Evolutionary conservation across 257 asterid genomes (phyloP).

Genomic region (Penstemon davidsonii): DNA sequence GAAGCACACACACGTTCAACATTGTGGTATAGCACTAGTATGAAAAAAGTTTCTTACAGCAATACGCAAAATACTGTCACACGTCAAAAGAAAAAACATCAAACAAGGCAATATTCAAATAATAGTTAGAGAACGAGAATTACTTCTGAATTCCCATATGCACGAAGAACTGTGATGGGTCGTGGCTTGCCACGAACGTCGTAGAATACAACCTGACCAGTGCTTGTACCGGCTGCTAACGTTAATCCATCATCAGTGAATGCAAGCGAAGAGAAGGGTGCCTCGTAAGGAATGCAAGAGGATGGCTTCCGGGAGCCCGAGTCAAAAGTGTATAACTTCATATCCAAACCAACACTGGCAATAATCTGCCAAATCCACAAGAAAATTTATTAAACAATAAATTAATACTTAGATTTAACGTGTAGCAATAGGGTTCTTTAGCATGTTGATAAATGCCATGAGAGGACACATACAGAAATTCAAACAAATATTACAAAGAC

Average conservation of each 20-base stretch:
- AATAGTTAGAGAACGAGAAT: slow-evolving; percentile 26
- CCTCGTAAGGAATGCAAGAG: slow-evolving; percentile 83
- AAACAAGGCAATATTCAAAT: slow-evolving; percentile 28
- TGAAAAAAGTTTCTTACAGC: slow-evolving; percentile 6
- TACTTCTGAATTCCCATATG: slow-evolving; percentile 87
- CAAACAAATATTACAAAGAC: slow-evolving; percentile 29
- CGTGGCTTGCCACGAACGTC: slow-evolving; percentile 95
- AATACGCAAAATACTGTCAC: slow-evolving; percentile 16
- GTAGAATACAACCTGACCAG: slow-evolving; percentile 83
- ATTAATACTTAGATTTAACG: slow-evolving; percentile 15
- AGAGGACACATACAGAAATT: slow-evolving; percentile 2
- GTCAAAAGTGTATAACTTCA: slow-evolving; percentile 90
- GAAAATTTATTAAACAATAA: background rate
- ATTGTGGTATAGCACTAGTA: slow-evolving; percentile 4
- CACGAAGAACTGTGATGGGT: slow-evolving; percentile 88
- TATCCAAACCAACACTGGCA: slow-evolving; percentile 96
- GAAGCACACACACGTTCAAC: slow-evolving; percentile 22
- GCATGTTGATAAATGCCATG: slow-evolving; percentile 11
- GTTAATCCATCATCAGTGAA: slow-evolving; percentile 89
- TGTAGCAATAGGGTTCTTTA: slow-evolving; percentile 21
- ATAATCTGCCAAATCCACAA: slow-evolving; percentile 61
- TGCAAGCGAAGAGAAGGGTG: slow-evolving; percentile 90
- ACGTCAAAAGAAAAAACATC: slow-evolving; percentile 19
- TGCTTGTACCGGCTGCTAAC: slow-evolving; percentile 96
- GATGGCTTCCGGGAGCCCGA: slow-evolving; percentile 82